Evolutionary conservation across 2,329 filamentous ascomycete species (phyloP), one percentile per base, ranked within the genome.

Genomic region (Fusarium setosum): DNA sequence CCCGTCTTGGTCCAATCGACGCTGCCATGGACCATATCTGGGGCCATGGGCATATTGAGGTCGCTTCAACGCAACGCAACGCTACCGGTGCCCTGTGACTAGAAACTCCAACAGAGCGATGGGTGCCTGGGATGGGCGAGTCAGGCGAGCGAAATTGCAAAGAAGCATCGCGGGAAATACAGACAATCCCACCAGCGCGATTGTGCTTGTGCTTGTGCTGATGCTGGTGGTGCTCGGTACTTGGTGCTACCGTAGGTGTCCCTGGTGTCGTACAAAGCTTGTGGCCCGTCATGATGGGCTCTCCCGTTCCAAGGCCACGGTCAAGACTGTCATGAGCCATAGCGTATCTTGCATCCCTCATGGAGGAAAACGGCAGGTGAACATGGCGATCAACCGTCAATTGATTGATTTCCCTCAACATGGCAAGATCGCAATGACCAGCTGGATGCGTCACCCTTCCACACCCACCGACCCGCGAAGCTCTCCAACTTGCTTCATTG

Each of bases 1-100:
- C n/a, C 68, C 53, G 37, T 59, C 56, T 54, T 64, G 57, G 47
- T 65, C 68, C 68, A 68, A 69, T 70, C 21, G 58, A 56, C 53
- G 60, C 56, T 59, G 69, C 58, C 55, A 56, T 59, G 52, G 51
- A 56, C 68, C 47, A 71, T 67, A 59, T 64, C 54, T 55, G 48
- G 63, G 47, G 50, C 41, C 61, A 61, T 67, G 64, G 57, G 55
- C 47, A 59, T 56, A 50, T 47, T 53, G 37, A 66, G 55, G 61
- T 62, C 61, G 59, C 54, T 62, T 54, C 61, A 65, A 56, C 56
- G 51, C 65, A 56, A 57, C 63, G 59, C 65, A 68, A 56, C 61
- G 59, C 63, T 60, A 52, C 42, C 54, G 45, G 47, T 35, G 50
- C 58, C 59, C 53, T n/a, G 48, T 63, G 61, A 68, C 61, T 53